Base-by-base conservation (phyloP, 768 basidiomycete genomes). In the Cystofilobasidium capitatum region DNA sequence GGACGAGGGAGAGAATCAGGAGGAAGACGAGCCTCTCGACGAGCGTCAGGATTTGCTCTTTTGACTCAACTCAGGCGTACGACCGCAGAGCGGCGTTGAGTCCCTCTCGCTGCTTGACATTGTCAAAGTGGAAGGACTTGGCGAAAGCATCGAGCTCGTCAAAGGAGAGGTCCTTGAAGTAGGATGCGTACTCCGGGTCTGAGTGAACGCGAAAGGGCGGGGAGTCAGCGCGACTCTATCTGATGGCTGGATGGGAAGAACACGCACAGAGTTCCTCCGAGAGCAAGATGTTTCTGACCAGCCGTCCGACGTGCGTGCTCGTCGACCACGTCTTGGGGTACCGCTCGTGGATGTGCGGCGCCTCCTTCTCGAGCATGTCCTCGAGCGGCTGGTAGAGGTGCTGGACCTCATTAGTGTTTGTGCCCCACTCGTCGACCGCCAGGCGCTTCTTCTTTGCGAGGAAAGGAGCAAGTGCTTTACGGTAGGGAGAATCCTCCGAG, bases 361-460 rank as follows among this genome's bases (percentile, higher is more conserved):
- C 73, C 45, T 71, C 71, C 22, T 74, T 62, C 29, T 61, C 62
- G 35, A 78, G 60, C 76, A 76, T 86, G 49, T 87, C 78, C 67
- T 84, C 74, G 69, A 89, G 78, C 16, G 88, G 87, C 70, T 85
- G 74, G 78, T 88, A 89, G 64, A 86, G 75, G 67, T 82, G 74
- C 37, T 78, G 78, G 55, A 90, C 83, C 40, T 77, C 74, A 14
- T 77, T 75, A 70, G 83, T 83, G 74, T 88, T 86, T 2, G 86
- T 82, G n/a, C 33, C 35, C 33, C 33, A 39, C 13, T 39, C 82
- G 74, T 90, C 89, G 51, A 84, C 79, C 3, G 88, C 87, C 31
- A 89, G 82, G 10, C 83, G 82, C 76, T 88, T 85, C 76, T 91
- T 90, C 79, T 86, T 88, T 62, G 81, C 82, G 61, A 89, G 81